Base-by-base conservation (phyloP, 345 rosid genomes). In the Brassica nigra region DNA sequence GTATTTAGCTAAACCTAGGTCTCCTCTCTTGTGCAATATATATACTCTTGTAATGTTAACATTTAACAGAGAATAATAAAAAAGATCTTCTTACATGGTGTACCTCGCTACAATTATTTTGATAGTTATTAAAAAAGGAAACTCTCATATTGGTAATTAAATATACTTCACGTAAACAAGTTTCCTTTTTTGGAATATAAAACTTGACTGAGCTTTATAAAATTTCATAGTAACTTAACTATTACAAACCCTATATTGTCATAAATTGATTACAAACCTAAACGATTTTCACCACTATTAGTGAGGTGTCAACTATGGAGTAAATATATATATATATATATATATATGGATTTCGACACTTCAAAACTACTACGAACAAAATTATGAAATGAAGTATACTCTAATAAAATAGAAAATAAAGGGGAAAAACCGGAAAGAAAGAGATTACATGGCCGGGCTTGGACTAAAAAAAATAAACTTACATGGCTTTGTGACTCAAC, bases 401-500 rank as follows among this genome's bases (percentile, higher is more conserved):
- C 23, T 54, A 54, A 16, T 54, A 54, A 54, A 54, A 15, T 54
- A 54, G 23, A 54, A 54, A 54, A 54, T 52, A 54, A 16, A 15
- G 6, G 15, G 6, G 15, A 49, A 52, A 44, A n/a, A 54, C 57
- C 6, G 7, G 6, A 54, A 54, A 54, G 12, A 52, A 54, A 16
- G 7, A 54, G 23, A 52, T 34, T 34, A 34, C 37, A 54, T 54
- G 23, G 4, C 59, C 14, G 2, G 59, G 9, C 59, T 54, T 54
- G 59, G 59, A 54, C 59, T 54, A 15, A 15, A 52, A 52, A 54
- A 47, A 33, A 39, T 15, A 54, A 54, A 16, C 59, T 54, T 54
- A 16, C 59, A 54, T 15, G 59, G 59, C 23, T 54, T 15, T 54
- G 59, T 54, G 83, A 80, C 67, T 15, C 42, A 70, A 75, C 83